A percentile compares a stretch with the other conserved stretches of the same genome.
These are phyloP conservation scores for Diplodia seriata DNA, from an alignment of 2,329 filamentous ascomycete species.

Conservation along the genomic window DNA sequence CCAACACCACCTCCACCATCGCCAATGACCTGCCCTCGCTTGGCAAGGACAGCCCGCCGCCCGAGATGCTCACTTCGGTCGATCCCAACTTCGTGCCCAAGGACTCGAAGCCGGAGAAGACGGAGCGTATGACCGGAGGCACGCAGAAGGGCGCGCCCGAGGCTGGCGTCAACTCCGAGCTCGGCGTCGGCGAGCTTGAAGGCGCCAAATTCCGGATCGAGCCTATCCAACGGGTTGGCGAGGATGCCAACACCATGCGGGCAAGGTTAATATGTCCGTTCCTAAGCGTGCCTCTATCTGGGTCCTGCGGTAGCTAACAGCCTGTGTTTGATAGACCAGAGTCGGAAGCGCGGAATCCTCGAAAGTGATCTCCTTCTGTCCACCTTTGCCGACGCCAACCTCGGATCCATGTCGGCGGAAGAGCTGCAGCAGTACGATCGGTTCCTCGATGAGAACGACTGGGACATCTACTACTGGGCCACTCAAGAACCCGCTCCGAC, in stretches of 20 bases:
- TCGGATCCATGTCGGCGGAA: conserved; percentile 72
- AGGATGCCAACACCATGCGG: conserved; percentile 84
- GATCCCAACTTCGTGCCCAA: conserved; percentile 64
- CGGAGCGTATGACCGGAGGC: conserved; percentile 70
- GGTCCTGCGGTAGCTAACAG: conserved; percentile 9
- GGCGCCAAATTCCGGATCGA: conserved; percentile 86
- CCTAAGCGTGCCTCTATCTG: conserved; percentile 34
- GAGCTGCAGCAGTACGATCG: conserved; percentile 86
- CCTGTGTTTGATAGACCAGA: conserved; percentile 74
- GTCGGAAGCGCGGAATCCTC: conserved; percentile 92
- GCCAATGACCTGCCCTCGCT: conserved; percentile 67
- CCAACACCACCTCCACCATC: conserved; percentile 69
- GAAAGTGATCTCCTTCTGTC: conserved; percentile 95
- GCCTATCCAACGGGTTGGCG: conserved; percentile 83
- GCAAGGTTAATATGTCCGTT: conserved; percentile 77
- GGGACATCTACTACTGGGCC: conserved; percentile 99
- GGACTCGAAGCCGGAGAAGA: conserved; percentile 67
- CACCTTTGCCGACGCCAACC: conserved; percentile 85
- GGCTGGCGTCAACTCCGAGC: conserved; percentile 63
- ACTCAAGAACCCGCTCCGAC: conserved; percentile 77
- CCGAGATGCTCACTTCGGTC: conserved; percentile 65
- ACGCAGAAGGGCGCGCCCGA: conserved; percentile 61
- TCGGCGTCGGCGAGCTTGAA: conserved; percentile 83
- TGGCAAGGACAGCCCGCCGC: conserved; percentile 63
- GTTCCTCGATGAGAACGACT: conserved; percentile 98